A percentile compares a stretch with the other conserved stretches of the same genome.
These are phyloP conservation scores for Plectranthus barbatus DNA, from an alignment of 257 asterid species.

Conservation along the genomic window DNA sequence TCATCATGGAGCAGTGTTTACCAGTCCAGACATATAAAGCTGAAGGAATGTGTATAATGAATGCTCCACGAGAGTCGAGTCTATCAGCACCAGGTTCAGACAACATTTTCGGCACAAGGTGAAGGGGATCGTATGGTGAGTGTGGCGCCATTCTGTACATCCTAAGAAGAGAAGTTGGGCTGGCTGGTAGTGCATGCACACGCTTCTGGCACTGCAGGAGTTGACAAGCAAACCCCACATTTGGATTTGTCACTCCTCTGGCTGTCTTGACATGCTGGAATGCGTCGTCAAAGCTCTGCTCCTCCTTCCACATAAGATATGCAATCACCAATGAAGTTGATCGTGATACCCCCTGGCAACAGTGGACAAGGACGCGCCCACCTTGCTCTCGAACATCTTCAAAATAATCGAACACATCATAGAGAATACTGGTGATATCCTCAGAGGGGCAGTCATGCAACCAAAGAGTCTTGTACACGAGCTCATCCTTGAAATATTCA, in stretches of 20 bases:
- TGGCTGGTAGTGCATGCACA: conserved; percentile 71
- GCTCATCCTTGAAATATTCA: conserved; percentile 66
- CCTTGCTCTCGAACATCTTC: conserved; percentile 74
- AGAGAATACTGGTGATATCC: conserved; percentile 81
- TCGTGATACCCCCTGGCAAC: conserved; percentile 85
- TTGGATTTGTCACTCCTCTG: conserved; percentile 81
- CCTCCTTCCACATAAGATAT: conserved; percentile 86
- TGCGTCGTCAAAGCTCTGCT: conserved; percentile 75
- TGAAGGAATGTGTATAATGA: conserved; percentile 65
- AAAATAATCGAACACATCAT: conserved; percentile 83
- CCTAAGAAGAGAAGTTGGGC: conserved; percentile 63
- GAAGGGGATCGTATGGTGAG: conserved; percentile 77
- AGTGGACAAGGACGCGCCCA: conserved; percentile 83
- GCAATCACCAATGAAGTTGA: conserved; percentile 92
- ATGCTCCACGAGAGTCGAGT: conserved; percentile 87
- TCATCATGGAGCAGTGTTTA: conserved; percentile 39
- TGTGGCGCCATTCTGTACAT: conserved; percentile 73
- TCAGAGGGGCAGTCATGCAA: conserved; percentile 82
- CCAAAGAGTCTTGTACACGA: conserved; percentile 86
- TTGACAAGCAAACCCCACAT: conserved; percentile 87
- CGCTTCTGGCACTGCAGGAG: conserved; percentile 57
- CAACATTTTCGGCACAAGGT: conserved; percentile 35
- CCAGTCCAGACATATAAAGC: conserved; percentile 77
- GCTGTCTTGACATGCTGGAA: conserved; percentile 70
- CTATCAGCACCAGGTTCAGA: conserved; percentile 34